Base-by-base conservation (phyloP, 2,329 filamentous ascomycete species). In the Calonectria montana region DNA sequence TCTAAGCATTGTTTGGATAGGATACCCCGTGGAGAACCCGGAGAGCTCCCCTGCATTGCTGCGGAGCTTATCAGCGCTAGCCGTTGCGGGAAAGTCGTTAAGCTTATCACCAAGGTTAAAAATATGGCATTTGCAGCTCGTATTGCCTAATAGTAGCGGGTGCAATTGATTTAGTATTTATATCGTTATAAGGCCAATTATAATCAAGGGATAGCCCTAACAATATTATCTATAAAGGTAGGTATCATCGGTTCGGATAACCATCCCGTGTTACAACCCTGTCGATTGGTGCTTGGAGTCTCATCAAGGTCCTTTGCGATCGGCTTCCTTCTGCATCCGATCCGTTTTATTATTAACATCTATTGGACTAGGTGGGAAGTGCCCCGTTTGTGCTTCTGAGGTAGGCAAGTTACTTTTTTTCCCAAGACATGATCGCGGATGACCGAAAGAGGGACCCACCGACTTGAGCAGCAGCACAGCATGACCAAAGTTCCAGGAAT, bases 41-140 rank as follows among this genome's bases (percentile, higher is more conserved):
- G 53, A 59, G 53, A 39, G 31, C 37, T 23, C 21, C 48, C 53
- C 53, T 59, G 53, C 3, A 5, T 59, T 15, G 53, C n/a, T 59
- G 31, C 53, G 25, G 7, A 8, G 31, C 53, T 59, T 59, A 59
- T 59, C 53, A 39, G n/a, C 53, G 31, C 53, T 59, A 59, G 35
- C 53, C 53, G 31, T 59, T 59, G 53, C 18, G 10, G 53, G 53
- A 15, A 59, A 59, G 35, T 59, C 31, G 53, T 59, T 59, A 59
- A 59, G 53, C 53, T 59, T 59, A 59, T 59, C 53, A 41, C 31
- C 53, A 59, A 59, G 53, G 53, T 59, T 59, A 59, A 59, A 59
- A 59, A 18, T 59, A 18, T 59, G 53, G 37, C 31, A 59, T 59
- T 39, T 31, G 4, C 35, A 16, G 3, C n/a, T 23, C n/a, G 53